A percentile compares a stretch with the other conserved stretches of the same genome.
Evolutionary conservation across 2,329 filamentous ascomycete species (phyloP).

Genomic region (Colletotrichum melonis): DNA sequence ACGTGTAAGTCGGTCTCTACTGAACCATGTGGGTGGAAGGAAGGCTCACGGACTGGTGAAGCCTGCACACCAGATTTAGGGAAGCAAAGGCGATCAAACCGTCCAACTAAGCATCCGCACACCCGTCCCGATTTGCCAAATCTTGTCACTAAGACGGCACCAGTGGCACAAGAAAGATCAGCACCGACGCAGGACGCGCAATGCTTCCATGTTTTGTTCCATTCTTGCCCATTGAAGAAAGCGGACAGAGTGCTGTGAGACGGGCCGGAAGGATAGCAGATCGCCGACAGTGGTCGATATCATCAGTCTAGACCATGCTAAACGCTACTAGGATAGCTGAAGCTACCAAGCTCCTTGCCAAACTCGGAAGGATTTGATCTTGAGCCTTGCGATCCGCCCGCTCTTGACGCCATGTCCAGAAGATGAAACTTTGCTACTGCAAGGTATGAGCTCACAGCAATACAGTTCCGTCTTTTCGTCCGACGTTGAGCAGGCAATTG

Average conservation of each 20-base stretch:
- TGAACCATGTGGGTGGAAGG: background rate
- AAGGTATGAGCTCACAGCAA: background rate
- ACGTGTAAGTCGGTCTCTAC: slow-evolving; percentile 2
- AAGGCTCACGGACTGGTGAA: background rate
- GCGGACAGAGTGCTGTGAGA: background rate
- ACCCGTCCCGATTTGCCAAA: slow-evolving; percentile 12
- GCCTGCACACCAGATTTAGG: background rate
- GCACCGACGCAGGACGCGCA: slow-evolving; percentile 31
- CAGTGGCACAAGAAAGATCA: slow-evolving; percentile 18
- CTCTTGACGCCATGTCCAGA: slow-evolving; percentile 24
- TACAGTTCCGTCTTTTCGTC: slow-evolving; percentile 5
- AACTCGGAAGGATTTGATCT: slow-evolving; percentile 3
- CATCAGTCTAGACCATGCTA: slow-evolving; percentile 9
- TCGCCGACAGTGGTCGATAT: background rate
- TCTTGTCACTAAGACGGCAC: slow-evolving; percentile 17
- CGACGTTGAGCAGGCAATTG: slow-evolving; percentile 15
- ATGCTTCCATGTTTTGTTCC: slow-evolving; percentile 15
- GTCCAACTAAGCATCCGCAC: background rate
- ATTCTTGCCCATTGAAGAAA: background rate
- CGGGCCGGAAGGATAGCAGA: background rate
- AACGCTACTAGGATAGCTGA: background rate
- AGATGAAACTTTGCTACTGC: slow-evolving; percentile 32
- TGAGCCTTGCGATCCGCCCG: slow-evolving; percentile 24
- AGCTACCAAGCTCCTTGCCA: slow-evolving; percentile 10
- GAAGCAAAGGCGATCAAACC: slow-evolving; percentile 19